Evolutionary conservation across 331 rosid genomes (phyloP), one percentile per base, ranked within the genome.

Genomic region (Quercus lobata): DNA sequence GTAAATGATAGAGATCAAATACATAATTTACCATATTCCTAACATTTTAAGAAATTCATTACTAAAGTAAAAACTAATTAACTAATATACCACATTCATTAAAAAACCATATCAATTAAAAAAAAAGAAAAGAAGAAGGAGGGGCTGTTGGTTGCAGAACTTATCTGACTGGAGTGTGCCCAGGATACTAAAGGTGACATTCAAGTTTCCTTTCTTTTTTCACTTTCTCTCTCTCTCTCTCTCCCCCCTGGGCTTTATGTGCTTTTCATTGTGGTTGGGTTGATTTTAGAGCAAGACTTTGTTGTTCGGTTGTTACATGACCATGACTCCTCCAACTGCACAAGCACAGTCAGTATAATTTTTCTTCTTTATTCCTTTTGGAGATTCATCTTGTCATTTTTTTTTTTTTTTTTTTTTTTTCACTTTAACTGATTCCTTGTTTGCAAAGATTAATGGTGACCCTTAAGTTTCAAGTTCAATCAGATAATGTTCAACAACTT

Each of bases 341-440:
- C 58, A 63, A 80, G 76, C 69, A 18, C 34, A 52, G 77, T 71
- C 18, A 49, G 72, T 74, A 32, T 17, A 46, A 56, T 72, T 11
- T 35, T 44, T 49, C 15, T 55, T 61, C 22, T 73, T 69, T 69
- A 5, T 79, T 83, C 57, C 32, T 73, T 82, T 74, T 75, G 32
- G 82, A 57, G 27, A 49, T 41, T 69, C 70, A 72, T 62, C 76
- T 79, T 75, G 80, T 63, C 72, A 24, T 12, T 49, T 57, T 56
- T 66, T 12, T 49, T 57, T n/a, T n/a, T 12, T 49, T 57, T 56
- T 66, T 12, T 49, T 56, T 66, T 6, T n/a, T 72, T 80, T 6
- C 25, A 41, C 81, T 77, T 87, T 79, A 77, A 73, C 76, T 49
- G 85, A 69, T 80, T 80, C 65, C 72, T 61, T 77, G 81, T 72